Evolutionary conservation across 2,329 filamentous ascomycete species (phyloP).

Genomic region (Coniochaeta hoffmannii): DNA sequence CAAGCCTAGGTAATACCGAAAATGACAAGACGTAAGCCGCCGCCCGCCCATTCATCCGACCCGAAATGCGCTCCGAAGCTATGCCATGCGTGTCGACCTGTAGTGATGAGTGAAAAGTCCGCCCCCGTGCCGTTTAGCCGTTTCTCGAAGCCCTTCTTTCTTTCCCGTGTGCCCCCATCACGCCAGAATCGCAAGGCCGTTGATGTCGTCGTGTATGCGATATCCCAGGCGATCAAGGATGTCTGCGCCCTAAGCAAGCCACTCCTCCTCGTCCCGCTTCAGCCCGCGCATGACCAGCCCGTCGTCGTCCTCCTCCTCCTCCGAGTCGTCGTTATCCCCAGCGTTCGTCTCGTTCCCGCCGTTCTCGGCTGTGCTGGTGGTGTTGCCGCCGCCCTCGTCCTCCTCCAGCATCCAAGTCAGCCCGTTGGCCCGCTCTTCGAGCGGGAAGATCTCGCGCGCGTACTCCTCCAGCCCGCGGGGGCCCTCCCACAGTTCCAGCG

Average conservation of each 20-base stretch:
- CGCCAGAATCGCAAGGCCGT: neutral
- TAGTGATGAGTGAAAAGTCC: neutral
- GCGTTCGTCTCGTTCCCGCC: conserved; percentile 25
- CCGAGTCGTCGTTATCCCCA: conserved; percentile 22
- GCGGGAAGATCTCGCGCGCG: conserved; percentile 83
- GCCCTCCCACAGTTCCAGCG: conserved; percentile 82
- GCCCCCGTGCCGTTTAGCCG: neutral
- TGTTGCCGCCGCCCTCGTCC: conserved; percentile 31
- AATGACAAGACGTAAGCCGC: neutral
- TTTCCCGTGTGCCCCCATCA: neutral
- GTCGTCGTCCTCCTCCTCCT: conserved; percentile 47
- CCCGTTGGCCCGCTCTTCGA: conserved; percentile 92
- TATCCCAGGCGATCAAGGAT: neutral
- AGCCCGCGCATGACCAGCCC: conserved; percentile 49
- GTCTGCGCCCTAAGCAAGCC: conserved; percentile 38
- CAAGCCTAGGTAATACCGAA: neutral
- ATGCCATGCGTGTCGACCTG: neutral
- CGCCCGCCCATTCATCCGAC: neutral
- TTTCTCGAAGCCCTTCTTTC: neutral
- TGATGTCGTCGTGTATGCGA: neutral
- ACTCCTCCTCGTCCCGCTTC: conserved; percentile 52
- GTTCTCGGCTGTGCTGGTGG: conserved; percentile 13
- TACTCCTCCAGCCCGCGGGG: conserved; percentile 90
- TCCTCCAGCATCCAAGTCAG: conserved; percentile 79
- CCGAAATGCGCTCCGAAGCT: neutral